These are phyloP conservation scores for Naganishia albida DNA, from an alignment of 1,284 basidiomycete species.

Conservation along the genomic window DNA sequence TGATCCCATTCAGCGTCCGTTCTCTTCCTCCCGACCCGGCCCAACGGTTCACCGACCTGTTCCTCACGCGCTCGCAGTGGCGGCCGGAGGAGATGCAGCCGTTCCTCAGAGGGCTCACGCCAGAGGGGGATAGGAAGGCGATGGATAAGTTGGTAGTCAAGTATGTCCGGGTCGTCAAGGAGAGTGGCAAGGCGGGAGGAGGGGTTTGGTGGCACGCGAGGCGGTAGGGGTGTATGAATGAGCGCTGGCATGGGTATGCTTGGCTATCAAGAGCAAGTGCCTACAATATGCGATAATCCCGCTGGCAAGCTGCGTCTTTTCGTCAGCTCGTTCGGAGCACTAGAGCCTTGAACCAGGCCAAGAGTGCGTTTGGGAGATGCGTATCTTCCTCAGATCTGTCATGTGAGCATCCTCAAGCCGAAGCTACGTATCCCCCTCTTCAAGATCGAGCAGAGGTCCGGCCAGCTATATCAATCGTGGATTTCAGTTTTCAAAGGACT, in stretches of 20 bases:
- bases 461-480: no score
- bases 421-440: no score
- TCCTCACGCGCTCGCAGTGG: slow-evolving; percentile 75
- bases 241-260: background rate
- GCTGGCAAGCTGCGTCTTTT: no score
- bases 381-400: no score
- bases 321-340: no score
- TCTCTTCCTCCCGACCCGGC: slow-evolving; percentile 70
- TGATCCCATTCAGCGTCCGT: slow-evolving; percentile 73
- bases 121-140: slow-evolving; percentile 71
- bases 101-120: slow-evolving; percentile 75
- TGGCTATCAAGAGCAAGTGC: no score
- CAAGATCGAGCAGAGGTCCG: no score
- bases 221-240: slow-evolving; percentile 19
- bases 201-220: slow-evolving; percentile 51
- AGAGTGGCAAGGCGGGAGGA: slow-evolving; percentile 57
- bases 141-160: slow-evolving; percentile 81
- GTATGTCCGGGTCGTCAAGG: slow-evolving; percentile 74
- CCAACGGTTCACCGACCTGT: slow-evolving; percentile 77
- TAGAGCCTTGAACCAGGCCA: no score
- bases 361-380: no score
- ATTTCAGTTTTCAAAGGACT: no score
- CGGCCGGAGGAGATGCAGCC: slow-evolving; percentile 73
- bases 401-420: no score
- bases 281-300: background rate